Percentiles rank a stretch among this genome's conserved stretches.
These are phyloP conservation scores for Zymoseptoria pseudotritici DNA, from an alignment of 2,329 filamentous ascomycete species.

Conservation along the genomic window DNA sequence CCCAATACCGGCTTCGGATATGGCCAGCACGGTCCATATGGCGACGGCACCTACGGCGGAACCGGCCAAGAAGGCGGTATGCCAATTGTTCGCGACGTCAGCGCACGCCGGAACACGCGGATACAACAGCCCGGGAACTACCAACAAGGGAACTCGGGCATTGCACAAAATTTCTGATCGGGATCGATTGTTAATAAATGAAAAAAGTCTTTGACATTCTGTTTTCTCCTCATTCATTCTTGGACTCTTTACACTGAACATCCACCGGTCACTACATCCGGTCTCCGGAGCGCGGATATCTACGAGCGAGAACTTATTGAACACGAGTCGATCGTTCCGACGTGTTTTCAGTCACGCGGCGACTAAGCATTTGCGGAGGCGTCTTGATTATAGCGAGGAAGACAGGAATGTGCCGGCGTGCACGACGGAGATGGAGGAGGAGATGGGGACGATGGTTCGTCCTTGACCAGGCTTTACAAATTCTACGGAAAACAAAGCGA, in stretches of 20 bases:
- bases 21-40: conserved; percentile 50
- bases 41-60: conserved; percentile 46
- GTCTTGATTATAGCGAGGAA: not conserved
- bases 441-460: not conserved
- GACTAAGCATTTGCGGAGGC: not conserved
- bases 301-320: not conserved
- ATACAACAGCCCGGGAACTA: conserved; percentile 88
- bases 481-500: not conserved
- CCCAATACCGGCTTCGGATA: conserved; percentile 42
- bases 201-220: not conserved
- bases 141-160: conserved; percentile 82
- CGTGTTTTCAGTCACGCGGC: not conserved
- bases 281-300: not conserved
- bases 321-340: not conserved
- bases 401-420: not conserved
- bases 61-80: conserved; percentile 52
- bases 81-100: conserved; percentile 88
- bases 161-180: conserved; percentile 84
- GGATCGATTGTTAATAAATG: not conserved
- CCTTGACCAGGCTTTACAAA: not conserved
- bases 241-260: not conserved
- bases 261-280: not conserved
- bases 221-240: not conserved
- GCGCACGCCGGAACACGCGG: conserved; percentile 82
- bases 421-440: not conserved